Evolutionary conservation across 1,284 basidiomycete genomes (phyloP).

Genomic region (Crepidotus sp.): DNA sequence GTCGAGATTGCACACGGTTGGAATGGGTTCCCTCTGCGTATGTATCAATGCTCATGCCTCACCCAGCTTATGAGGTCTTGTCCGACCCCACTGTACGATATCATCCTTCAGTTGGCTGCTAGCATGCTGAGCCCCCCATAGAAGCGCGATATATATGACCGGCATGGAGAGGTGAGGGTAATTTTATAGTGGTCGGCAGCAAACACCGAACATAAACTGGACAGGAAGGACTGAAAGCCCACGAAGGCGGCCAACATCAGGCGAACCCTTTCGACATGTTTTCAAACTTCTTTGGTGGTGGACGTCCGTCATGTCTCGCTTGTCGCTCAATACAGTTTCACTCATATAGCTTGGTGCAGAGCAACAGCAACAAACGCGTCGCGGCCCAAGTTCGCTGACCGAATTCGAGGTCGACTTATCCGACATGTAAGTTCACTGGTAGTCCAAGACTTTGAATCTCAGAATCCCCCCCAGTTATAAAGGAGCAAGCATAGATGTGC

Average conservation of each 20-base stretch:
- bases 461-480: constrained; percentile 45
- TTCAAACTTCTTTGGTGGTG: constrained; percentile 85
- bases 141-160: constrained; percentile 89
- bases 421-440: constrained; percentile 56
- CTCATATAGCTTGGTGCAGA: constrained; percentile 22
- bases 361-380: constrained; percentile 60
- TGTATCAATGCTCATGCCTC: constrained; percentile 4
- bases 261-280: constrained; percentile 94
- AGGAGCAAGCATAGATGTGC: constrained; percentile 74
- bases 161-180: constrained; percentile 68
- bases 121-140: constrained; percentile 25
- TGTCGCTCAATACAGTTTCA: not conserved
- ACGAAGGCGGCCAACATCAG: constrained; percentile 66
- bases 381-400: constrained; percentile 75
- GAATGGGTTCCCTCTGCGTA: constrained; percentile 18
- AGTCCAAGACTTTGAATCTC: not conserved
- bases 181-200: not conserved
- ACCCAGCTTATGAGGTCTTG: constrained; percentile 83
- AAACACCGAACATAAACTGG: constrained; percentile 4
- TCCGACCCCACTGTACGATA: constrained; percentile 65
- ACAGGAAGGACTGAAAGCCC: constrained; percentile 80
- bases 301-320: constrained; percentile 37
- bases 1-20: constrained; percentile 83
- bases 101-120: not conserved
- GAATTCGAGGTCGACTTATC: constrained; percentile 83